Percentiles rank a stretch among this genome's conserved stretches.
These are phyloP conservation scores for Alliaria petiolata DNA, from an alignment of 345 rosid genomes.

Conservation along the genomic window DNA sequence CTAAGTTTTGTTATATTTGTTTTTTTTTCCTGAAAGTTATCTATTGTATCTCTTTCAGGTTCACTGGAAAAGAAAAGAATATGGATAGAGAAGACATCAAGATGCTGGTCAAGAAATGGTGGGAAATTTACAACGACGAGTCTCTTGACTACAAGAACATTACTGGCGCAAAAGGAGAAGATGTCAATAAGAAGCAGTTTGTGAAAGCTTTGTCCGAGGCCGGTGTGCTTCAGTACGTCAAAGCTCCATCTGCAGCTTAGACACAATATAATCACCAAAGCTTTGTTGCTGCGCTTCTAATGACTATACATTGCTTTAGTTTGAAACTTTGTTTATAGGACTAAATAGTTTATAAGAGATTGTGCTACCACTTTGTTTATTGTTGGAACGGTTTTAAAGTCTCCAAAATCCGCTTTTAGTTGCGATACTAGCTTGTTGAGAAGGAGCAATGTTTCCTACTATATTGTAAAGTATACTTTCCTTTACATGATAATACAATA, in stretches of 20 bases:
- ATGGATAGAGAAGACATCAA: conserved; percentile 61
- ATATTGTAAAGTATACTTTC: too few species aligned
- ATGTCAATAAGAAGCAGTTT: conserved; percentile 39
- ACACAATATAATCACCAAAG: neutral
- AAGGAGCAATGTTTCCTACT: too few species aligned
- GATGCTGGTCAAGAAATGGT: conserved; percentile 49
- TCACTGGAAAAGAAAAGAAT: conserved; percentile 51
- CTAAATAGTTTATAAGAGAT: neutral
- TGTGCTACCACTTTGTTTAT: neutral
- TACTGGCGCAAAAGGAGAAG: neutral
- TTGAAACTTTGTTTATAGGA: conserved; percentile 4
- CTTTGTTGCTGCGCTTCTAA: neutral
- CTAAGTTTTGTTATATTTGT: neutral
- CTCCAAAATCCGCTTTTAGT: neutral
- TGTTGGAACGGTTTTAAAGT: conserved; percentile 8
- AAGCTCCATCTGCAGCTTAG: conserved; percentile 63
- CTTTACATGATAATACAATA: too few species aligned
- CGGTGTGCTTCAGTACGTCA: conserved; percentile 22
- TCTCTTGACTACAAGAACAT: conserved; percentile 40
- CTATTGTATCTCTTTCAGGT: conserved; percentile 26
- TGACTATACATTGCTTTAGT: neutral
- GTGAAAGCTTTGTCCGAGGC: conserved; percentile 40
- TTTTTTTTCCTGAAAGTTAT: neutral
- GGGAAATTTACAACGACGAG: conserved; percentile 57
- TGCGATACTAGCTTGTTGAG: neutral